Evolutionary conservation across 352 stramenopile species (phyloP).

Genomic region (Pythium dissotocum): DNA sequence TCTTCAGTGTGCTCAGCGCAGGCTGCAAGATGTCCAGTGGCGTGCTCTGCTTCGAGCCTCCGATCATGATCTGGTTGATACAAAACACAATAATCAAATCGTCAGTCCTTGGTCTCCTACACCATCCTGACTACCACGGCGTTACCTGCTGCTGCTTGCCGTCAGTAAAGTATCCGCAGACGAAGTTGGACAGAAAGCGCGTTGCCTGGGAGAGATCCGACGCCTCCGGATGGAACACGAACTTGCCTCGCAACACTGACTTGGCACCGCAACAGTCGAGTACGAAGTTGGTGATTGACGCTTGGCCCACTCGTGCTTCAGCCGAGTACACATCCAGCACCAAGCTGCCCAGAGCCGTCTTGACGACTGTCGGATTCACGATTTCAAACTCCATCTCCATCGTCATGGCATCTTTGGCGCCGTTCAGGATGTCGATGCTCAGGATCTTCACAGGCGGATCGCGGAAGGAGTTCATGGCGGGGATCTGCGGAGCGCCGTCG

Average conservation of each 20-base stretch:
- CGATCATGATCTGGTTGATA: slow-evolving; percentile 57
- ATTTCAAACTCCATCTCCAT: slow-evolving; percentile 74
- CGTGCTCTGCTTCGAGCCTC: slow-evolving; percentile 53
- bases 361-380: slow-evolving; percentile 70
- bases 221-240: slow-evolving; percentile 51
- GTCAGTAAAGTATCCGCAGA: slow-evolving; percentile 77
- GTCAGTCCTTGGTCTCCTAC: background rate
- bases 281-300: slow-evolving; percentile 59
- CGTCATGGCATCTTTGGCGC: slow-evolving; percentile 45
- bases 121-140: background rate
- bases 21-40: slow-evolving; percentile 62
- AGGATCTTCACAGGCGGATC: slow-evolving; percentile 62
- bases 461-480: slow-evolving; percentile 73
- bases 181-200: slow-evolving; percentile 84
- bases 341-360: slow-evolving; percentile 55
- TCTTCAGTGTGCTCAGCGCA: slow-evolving; percentile 52
- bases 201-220: slow-evolving; percentile 35
- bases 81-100: background rate
- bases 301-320: slow-evolving; percentile 51
- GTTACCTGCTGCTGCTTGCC: slow-evolving; percentile 62
- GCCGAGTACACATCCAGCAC: slow-evolving; percentile 55
- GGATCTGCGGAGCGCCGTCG: slow-evolving; percentile 45
- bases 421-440: slow-evolving; percentile 62
- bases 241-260: slow-evolving; percentile 56
- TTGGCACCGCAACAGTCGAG: slow-evolving; percentile 64